Evolutionary conservation across 148 eudicot species (phyloP), one percentile per base, ranked within the genome.

Genomic region (Spergularia bocconei): DNA sequence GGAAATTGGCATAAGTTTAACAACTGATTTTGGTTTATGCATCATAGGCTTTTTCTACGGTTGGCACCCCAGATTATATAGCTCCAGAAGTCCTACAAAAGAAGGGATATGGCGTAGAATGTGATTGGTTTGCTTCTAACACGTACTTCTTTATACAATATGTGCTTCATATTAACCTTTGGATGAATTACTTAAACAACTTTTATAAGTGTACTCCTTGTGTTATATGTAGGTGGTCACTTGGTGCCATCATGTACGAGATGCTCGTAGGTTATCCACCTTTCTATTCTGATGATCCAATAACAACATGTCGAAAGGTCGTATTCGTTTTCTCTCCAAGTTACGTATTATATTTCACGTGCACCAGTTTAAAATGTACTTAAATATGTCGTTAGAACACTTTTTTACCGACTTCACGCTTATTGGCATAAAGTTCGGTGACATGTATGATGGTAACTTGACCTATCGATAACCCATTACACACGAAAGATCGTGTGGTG

Each of bases 241-340:
- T 93, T 77, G 98, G 98, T 71, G 96, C 96, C 68, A 93, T 93
- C 61, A 83, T 92, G 95, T 92, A 92, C 73, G 97, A 92, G 80
- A 92, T 92, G 97, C 93, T 92, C 63, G 82, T 93, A 80, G 96
- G 98, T 70, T 93, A 93, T 77, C 98, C 98, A 69, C 98, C 98
- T 11, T 93, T 93, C 77, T 93, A 93, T 69, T 78, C 98, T 16
- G 97, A 93, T 84, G 93, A 91, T 82, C 92, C 96, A 39, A 84
- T 88, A 85, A 84, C 96, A 69, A 89, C 98, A 69, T 93, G 98
- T 79, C 82, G 92, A 82, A 91, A 91, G 98, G 98, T 93, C 82
- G 51, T 29, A 41, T 11, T 19, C 50, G 29, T 33, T 70, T 59
- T 13, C 13, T 33, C 54, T 13, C 33, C 33, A 1, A 29, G 33